phyloP scores from a whole-genome alignment of 73 alveolate genomes.

The Breviolum minutum region DNA sequence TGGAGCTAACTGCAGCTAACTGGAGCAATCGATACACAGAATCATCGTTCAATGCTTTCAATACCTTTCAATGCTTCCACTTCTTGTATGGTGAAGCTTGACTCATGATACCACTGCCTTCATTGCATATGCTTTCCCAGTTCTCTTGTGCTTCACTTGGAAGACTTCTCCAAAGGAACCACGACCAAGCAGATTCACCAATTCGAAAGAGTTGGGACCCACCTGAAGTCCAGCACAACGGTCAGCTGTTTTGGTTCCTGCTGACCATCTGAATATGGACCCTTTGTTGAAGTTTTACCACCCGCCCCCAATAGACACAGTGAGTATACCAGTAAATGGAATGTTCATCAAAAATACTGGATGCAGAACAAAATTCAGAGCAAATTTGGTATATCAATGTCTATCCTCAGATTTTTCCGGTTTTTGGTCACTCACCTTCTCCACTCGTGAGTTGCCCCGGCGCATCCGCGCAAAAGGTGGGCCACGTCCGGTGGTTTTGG shows the following conservation, averaged over 20 bases:
- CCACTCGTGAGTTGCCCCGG: constrained; percentile 63
- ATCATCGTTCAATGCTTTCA: neutral
- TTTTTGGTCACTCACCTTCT: neutral
- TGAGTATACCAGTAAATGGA: too few species aligned
- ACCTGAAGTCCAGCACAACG: constrained; percentile 1
- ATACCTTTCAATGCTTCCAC: too few species aligned
- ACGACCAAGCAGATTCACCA: constrained; percentile 96
- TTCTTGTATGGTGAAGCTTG: too few species aligned
- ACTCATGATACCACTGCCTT: neutral
- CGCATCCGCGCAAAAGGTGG: constrained; percentile 56
- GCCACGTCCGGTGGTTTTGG: neutral
- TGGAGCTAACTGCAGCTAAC: neutral
- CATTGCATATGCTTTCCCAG: constrained; percentile 42
- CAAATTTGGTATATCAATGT: too few species aligned
- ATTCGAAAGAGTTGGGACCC: constrained; percentile 94
- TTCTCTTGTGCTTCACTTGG: constrained; percentile 73
- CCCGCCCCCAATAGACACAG: neutral
- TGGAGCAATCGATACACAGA: neutral
- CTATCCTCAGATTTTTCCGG: too few species aligned
- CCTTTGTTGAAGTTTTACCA: neutral
- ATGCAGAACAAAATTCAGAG: too few species aligned
- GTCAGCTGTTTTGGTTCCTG: too few species aligned
- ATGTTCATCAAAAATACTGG: too few species aligned
- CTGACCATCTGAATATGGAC: neutral
- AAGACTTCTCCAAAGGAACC: constrained; percentile 98